These are phyloP conservation scores for Candida tropicalis DNA, from an alignment of 1,139 yeast genomes.

Conservation along the genomic window DNA sequence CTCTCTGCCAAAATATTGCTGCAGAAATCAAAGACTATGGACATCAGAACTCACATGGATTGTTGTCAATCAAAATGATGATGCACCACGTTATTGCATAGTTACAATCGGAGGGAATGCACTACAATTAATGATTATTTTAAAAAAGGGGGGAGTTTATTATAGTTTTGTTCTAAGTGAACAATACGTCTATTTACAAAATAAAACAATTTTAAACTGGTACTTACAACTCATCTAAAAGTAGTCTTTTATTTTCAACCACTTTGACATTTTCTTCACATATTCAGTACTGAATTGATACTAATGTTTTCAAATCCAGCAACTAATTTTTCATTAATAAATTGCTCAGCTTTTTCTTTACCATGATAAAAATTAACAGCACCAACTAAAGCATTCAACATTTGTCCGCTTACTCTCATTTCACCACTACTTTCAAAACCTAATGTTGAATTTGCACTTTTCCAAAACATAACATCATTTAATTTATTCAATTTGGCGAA, in stretches of 20 bases:
- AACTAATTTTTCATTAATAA: conserved; percentile 51
- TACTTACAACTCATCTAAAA: no score
- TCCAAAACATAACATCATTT: conserved; percentile 72
- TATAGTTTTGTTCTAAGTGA: no score
- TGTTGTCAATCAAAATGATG: no score
- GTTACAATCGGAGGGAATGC: no score
- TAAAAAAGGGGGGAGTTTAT: no score
- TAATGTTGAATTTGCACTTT: conserved; percentile 54
- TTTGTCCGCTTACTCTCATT: conserved; percentile 60
- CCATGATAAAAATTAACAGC: conserved; percentile 78
- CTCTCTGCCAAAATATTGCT: no score
- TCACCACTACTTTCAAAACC: conserved; percentile 60
- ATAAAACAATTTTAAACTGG: background rate
- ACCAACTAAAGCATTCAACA: conserved; percentile 77
- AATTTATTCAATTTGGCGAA: conserved; percentile 54
- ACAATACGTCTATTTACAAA: conserved; percentile 7
- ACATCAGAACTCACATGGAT: no score
- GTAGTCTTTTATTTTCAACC: background rate
- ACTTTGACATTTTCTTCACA: background rate
- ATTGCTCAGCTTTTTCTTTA: conserved; percentile 54
- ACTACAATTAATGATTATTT: no score
- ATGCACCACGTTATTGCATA: no score
- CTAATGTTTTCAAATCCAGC: conserved; percentile 11
- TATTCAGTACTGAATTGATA: background rate
- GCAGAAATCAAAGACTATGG: no score